Conservation (phyloP, 1,284 basidiomycete genomes). For the Ustilago tritici region DNA sequence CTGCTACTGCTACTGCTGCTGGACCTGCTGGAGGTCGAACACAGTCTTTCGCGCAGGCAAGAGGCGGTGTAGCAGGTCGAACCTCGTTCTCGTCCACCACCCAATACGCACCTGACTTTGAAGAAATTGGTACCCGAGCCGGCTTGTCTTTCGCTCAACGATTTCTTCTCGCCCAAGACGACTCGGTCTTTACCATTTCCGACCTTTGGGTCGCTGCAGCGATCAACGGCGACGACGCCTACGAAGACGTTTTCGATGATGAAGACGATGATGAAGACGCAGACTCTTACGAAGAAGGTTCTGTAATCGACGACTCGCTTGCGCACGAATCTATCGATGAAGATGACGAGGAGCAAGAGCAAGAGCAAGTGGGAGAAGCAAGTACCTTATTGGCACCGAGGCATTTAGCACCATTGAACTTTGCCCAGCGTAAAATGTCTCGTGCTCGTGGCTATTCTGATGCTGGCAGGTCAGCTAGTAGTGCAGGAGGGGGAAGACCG, state of each 20-base stretch:
- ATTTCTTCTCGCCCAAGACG: slow-evolving; percentile 79
- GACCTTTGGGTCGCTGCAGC: slow-evolving; percentile 94
- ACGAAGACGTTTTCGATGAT: slow-evolving; percentile 71
- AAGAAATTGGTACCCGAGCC: slow-evolving; percentile 53
- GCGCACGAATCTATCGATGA: slow-evolving; percentile 67
- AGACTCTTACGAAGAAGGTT: slow-evolving; percentile 29
- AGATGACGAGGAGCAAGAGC: slow-evolving; percentile 40
- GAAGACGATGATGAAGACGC: slow-evolving; percentile 73
- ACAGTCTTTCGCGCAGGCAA: slow-evolving; percentile 32
- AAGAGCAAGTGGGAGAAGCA: slow-evolving; percentile 28
- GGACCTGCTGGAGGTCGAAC: background rate
- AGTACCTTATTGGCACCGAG: slow-evolving; percentile 40
- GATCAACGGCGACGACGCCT: slow-evolving; percentile 82
- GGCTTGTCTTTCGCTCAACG: slow-evolving; percentile 78
- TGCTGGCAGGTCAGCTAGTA: slow-evolving; percentile 16
- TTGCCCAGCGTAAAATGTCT: slow-evolving; percentile 58
- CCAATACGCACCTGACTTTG: slow-evolving; percentile 64
- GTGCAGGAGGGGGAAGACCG: slow-evolving; percentile 22
- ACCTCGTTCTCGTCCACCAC: slow-evolving; percentile 39
- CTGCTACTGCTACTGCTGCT: background rate
- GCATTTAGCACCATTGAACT: slow-evolving; percentile 64
- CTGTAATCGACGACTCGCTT: slow-evolving; percentile 65
- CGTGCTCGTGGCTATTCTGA: slow-evolving; percentile 36
- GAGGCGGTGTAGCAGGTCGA: slow-evolving; percentile 30
- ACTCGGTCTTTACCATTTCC: slow-evolving; percentile 86